Evolutionary conservation across 1,139 yeast species (phyloP), one percentile per base, ranked within the genome.

Genomic region (Petasospora fabianii): DNA sequence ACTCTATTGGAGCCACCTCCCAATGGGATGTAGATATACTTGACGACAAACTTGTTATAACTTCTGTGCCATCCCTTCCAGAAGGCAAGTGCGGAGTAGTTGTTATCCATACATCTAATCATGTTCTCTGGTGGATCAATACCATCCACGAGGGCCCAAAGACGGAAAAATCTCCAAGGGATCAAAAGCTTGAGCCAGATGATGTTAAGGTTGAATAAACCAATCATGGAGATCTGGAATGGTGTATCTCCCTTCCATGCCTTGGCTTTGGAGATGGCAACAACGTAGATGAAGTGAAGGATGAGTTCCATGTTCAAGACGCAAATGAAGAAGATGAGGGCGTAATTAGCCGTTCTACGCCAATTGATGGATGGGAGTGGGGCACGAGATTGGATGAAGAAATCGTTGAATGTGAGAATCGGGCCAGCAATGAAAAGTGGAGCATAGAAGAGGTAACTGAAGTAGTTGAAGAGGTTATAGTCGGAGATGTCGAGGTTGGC

Each of bases 11-110:
- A 67, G 1, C 85, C 73, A 1, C 97, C 96, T 5, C 97, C 97
- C 45, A 92, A 65, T 2, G 97, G 97, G 16, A 90, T 73, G 55
- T 92, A 92, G 33, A 92, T 74, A 53, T 80, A 80, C 47, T 96
- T 71, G 14, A 84, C 73, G 30, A 86, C 83, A 95, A 97, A 94
- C 50, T 85, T 75, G 63, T 92, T 90, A 65, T 70, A 94, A 30
- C 95, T 84, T 53, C 97, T 74, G 60, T 94, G 99, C 99, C 99
- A 94, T 3, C 97, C 95, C 56, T 98, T 75, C 99, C 99, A 94
- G 60, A 94, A 94, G 10, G 95, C 88, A 46, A 86, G 62, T 0
- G 97, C 94, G 19, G 95, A 84, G 60, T 83, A 92, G 61, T 92
- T 94, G 61, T 94, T 87, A 60, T 87, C 85, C 78, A 94, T 87